Evolutionary conservation across 441 rosid genomes (phyloP).

Genomic region (Gossypium schwendimanii): DNA sequence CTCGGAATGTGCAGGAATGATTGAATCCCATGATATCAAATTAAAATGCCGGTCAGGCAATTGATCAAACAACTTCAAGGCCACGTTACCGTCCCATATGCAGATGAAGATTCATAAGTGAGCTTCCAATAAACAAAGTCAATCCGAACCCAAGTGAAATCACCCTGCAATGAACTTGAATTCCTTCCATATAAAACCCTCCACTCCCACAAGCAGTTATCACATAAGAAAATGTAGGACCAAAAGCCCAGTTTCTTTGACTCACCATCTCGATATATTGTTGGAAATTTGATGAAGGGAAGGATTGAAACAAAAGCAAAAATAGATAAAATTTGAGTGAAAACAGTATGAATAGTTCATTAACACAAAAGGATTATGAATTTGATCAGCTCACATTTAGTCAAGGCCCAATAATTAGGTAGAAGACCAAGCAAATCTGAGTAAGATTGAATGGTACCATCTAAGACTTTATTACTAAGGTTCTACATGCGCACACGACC

Average conservation of each 20-base stretch:
- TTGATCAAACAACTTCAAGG: slow-evolving; percentile 50
- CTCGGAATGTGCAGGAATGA: slow-evolving; percentile 39
- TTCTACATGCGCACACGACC: too few species aligned
- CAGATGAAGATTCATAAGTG: slow-evolving; percentile 50
- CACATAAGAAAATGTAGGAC: slow-evolving; percentile 53
- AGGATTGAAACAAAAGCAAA: too few species aligned
- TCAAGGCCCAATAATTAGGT: too few species aligned
- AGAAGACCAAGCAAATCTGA: too few species aligned
- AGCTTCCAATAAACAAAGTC: slow-evolving; percentile 45
- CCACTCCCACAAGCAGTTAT: slow-evolving; percentile 43
- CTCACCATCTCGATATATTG: slow-evolving; percentile 37
- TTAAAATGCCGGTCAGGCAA: slow-evolving; percentile 56
- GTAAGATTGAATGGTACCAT: too few species aligned
- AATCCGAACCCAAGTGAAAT: slow-evolving; percentile 45
- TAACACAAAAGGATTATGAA: too few species aligned
- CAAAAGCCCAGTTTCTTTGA: slow-evolving; percentile 40
- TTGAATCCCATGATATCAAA: slow-evolving; percentile 75
- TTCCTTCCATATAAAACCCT: slow-evolving; percentile 39
- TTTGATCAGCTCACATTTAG: too few species aligned
- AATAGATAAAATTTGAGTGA: too few species aligned
- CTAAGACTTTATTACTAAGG: too few species aligned
- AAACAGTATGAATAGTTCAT: too few species aligned
- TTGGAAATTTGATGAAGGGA: too few species aligned
- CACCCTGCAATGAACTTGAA: slow-evolving; percentile 62
- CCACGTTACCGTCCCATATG: slow-evolving; percentile 34